These are phyloP conservation scores for Exophiala aquamarina DNA, from an alignment of 2,329 filamentous ascomycete species.

Conservation along the genomic window DNA sequence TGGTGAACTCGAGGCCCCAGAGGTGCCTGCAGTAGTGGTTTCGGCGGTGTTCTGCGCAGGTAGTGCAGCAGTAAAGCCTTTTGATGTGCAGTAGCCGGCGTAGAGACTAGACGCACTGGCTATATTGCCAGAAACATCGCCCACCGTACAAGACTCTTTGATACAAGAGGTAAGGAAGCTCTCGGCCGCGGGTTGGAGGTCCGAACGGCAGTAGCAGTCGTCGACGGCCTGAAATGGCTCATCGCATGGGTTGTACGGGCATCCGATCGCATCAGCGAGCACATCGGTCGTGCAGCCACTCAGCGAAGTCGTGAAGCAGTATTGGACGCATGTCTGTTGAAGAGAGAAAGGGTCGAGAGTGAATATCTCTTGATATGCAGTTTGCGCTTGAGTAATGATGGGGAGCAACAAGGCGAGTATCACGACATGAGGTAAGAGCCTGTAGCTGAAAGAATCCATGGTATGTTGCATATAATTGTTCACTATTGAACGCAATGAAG, in stretches of 20 bases:
- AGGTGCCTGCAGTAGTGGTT: constrained; percentile 2
- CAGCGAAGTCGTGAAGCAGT: constrained; percentile 1
- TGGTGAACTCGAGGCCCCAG: no score
- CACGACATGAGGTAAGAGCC: no score
- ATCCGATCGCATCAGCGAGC: constrained; percentile 1
- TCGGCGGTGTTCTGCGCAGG: neutral
- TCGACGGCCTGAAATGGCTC: constrained; percentile 1
- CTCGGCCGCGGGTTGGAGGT: constrained; percentile 2
- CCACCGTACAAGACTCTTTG: constrained; percentile 1
- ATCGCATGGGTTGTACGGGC: constrained; percentile 1
- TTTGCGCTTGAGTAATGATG: no score
- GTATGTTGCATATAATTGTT: no score
- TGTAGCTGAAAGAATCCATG: no score
- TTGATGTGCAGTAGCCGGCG: constrained; percentile 1
- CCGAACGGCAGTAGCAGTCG: constrained; percentile 6
- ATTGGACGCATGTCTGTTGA: constrained; percentile 5
- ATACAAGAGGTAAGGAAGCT: constrained; percentile 1
- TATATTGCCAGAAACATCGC: constrained; percentile 1
- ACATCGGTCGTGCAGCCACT: neutral
- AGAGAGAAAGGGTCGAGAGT: constrained; percentile 5
- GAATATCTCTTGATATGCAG: constrained; percentile 2
- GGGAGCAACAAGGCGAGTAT: neutral
- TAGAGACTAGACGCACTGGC: constrained; percentile 6
- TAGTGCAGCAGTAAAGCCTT: constrained; percentile 2
- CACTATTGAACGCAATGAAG: no score